Evolutionary conservation across 2,329 filamentous ascomycete genomes (phyloP).

Genomic region (Stemphylium vesicarium): DNA sequence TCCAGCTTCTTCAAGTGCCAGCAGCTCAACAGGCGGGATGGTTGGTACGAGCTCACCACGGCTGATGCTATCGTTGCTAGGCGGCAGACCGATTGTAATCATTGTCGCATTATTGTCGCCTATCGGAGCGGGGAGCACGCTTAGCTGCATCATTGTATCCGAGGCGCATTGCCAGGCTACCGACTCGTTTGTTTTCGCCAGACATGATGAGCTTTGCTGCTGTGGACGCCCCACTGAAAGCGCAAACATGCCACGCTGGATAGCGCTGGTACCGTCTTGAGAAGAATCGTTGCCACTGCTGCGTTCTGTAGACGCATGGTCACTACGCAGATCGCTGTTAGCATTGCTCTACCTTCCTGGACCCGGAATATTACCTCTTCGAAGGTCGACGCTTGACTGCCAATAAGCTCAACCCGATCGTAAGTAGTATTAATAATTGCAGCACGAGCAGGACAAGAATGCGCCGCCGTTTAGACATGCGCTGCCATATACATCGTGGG

Average conservation of each 20-base stretch:
- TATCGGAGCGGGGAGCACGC: slow-evolving; percentile 22
- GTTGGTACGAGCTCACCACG: slow-evolving; percentile 30
- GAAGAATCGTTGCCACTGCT: slow-evolving; percentile 4
- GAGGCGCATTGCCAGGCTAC: slow-evolving; percentile 35
- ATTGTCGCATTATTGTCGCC: slow-evolving; percentile 14
- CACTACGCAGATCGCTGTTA: neutral
- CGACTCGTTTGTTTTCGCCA: slow-evolving; percentile 31
- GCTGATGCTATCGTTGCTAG: slow-evolving; percentile 10
- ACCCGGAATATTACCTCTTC: slow-evolving; percentile 10
- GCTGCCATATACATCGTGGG: slow-evolving; percentile 29
- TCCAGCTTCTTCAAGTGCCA: neutral
- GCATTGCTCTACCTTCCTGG: neutral
- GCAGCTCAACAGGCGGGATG: slow-evolving; percentile 20
- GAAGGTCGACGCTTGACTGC: slow-evolving; percentile 14
- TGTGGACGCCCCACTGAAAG: slow-evolving; percentile 26
- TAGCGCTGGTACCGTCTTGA: neutral
- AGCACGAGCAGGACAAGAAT: slow-evolving; percentile 29
- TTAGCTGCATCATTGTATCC: slow-evolving; percentile 25
- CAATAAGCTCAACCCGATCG: slow-evolving; percentile 23
- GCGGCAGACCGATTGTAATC: slow-evolving; percentile 19
- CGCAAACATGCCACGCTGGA: slow-evolving; percentile 31
- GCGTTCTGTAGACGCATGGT: neutral
- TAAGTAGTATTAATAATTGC: slow-evolving; percentile 26
- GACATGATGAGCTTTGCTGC: slow-evolving; percentile 36
- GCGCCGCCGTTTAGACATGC: slow-evolving; percentile 27